phyloP scores from a whole-genome alignment of 208 protist genomes.

The Leptomonas seymouri region DNA sequence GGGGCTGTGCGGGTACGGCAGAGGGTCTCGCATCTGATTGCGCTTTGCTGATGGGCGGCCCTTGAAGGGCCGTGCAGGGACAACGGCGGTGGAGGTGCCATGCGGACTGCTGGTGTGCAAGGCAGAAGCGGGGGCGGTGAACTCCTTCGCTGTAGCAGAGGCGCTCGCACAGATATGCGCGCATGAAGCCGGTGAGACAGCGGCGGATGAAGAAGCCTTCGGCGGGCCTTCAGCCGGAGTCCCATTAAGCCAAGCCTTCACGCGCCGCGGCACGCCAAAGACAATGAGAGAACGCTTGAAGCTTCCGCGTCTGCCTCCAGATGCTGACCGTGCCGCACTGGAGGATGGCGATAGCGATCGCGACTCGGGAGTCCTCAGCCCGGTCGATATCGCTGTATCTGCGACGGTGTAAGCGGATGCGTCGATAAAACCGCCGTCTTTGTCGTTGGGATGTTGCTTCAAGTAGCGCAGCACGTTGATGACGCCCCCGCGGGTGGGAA shows the following conservation, averaged over 20 bases:
- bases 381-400: background rate
- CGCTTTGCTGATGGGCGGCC: background rate
- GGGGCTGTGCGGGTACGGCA: conserved; percentile 52
- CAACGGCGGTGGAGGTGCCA: no score
- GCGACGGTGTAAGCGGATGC: conserved; percentile 19
- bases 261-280: conserved; percentile 26
- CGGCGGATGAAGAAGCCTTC: background rate
- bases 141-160: background rate
- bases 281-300: conserved; percentile 18
- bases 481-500: conserved; percentile 23
- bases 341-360: background rate
- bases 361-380: background rate
- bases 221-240: background rate
- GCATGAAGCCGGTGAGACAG: background rate
- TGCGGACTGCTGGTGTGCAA: no score
- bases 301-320: background rate
- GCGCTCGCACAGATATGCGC: background rate
- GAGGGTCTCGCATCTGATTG: conserved; percentile 13
- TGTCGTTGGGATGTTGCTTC: background rate
- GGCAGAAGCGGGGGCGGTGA: background rate
- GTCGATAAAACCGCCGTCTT: conserved; percentile 13
- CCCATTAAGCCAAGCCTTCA: background rate
- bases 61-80: background rate
- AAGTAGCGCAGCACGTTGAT: conserved; percentile 18
- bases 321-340: background rate